Evolutionary conservation across 169 alveolate species (phyloP).

Genomic region (Plasmodium knowlesi): DNA sequence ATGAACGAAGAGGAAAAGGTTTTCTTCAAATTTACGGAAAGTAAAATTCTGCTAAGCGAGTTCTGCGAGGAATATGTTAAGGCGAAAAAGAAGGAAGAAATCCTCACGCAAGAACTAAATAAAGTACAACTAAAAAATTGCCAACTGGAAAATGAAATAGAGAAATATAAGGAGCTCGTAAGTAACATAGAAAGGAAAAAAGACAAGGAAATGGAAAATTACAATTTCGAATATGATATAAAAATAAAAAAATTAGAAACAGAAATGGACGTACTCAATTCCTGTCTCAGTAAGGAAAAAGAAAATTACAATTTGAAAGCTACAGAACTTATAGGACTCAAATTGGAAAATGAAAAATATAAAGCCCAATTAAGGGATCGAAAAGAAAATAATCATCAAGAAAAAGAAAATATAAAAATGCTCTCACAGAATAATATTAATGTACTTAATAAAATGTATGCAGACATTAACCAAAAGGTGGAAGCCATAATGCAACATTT

Average conservation of each 20-base stretch:
- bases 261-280: slow-evolving; percentile 47
- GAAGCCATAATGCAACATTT: slow-evolving; percentile 14
- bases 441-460: slow-evolving; percentile 64
- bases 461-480: slow-evolving; percentile 31
- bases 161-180: slow-evolving; percentile 26
- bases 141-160: slow-evolving; percentile 61
- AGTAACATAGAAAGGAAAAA: slow-evolving; percentile 37
- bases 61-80: slow-evolving; percentile 39
- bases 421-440: neutral
- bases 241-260: slow-evolving; percentile 54
- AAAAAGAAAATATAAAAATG: neutral
- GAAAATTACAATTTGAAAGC: slow-evolving; percentile 36
- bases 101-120: slow-evolving; percentile 17
- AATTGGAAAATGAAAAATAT: slow-evolving; percentile 54
- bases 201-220: slow-evolving; percentile 59
- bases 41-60: slow-evolving; percentile 43
- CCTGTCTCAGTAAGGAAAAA: slow-evolving; percentile 58
- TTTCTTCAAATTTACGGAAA: slow-evolving; percentile 50
- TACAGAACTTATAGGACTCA: slow-evolving; percentile 36
- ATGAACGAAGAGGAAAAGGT: slow-evolving; percentile 67
- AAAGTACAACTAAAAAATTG: slow-evolving; percentile 38
- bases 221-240: slow-evolving; percentile 51
- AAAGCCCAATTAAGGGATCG: slow-evolving; percentile 5
- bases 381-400: neutral
- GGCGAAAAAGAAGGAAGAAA: slow-evolving; percentile 29